Base-by-base conservation (phyloP, 1,284 basidiomycete genomes). In the Ustilago hordei region DNA sequence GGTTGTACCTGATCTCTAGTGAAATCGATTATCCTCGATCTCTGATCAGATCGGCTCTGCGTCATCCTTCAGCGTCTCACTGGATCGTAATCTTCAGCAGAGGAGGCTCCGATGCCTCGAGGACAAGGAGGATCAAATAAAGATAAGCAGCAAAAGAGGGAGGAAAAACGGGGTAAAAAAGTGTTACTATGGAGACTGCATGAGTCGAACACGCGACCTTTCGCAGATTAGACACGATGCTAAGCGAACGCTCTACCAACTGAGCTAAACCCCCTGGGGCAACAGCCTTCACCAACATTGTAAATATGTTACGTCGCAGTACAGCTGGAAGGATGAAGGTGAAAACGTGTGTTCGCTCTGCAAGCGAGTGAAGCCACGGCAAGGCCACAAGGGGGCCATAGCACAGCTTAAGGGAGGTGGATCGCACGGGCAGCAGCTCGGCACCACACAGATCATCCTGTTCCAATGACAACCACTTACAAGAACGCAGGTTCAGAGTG, bases 201-300 rank as follows among this genome's bases (percentile, higher is more conserved):
- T 78, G 75, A 78, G 75, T 78, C 75, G 75, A 78, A 78, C 75
- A 78, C 75, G 75, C 75, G 75, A 78, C 75, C 75, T 78, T 78
- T 78, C 75, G 70, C 75, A 78, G 55, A 23, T 61, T 71, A 69
- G 66, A 60, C 60, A 50, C 1, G 52, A 60, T 78, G 75, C 75
- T 78, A 78, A 78, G 75, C 75, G 71, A 78, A 78, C 68, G 75
- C 75, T 78, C 78, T 77, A 77, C 78, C 78, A 74, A 74, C 78
- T 79, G 70, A 79, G 75, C 74, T 76, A 79, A 76, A 76, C 69
- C 78, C 74, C 74, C 73, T 19, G 11, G 32, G 17, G 15, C 13
- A 38, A 23, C 1, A 15, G 1, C 28, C 1, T 4, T 13, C 0
- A 15, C 35, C 6, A 5, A 3, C 23, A 52, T 52, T 59, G 47